phyloP scores from a whole-genome alignment of 2,329 filamentous ascomycete genomes.

The Fusarium sp. region DNA sequence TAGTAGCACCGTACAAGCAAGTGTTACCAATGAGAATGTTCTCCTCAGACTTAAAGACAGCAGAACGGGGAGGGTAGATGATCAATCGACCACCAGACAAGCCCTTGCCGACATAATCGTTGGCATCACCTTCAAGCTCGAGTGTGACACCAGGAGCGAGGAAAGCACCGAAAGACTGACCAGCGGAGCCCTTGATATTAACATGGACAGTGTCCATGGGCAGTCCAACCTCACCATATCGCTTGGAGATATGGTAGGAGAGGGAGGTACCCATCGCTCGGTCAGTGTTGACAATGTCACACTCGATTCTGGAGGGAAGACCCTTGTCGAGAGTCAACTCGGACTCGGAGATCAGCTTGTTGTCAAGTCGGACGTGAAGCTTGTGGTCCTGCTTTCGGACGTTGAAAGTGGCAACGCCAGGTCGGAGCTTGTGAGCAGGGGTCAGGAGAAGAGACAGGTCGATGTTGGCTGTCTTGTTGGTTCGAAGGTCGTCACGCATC shows the following conservation, averaged over 20 bases:
- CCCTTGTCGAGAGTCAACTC: conserved; percentile 96
- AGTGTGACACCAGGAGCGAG: conserved; percentile 92
- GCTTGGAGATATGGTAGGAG: conserved; percentile 94
- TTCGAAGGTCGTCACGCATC: conserved; percentile 89
- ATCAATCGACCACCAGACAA: conserved; percentile 93
- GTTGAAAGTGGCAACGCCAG: conserved; percentile 95
- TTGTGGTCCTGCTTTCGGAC: conserved; percentile 97
- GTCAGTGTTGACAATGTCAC: conserved; percentile 96
- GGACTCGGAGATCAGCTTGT: conserved; percentile 96
- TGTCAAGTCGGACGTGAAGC: conserved; percentile 92
- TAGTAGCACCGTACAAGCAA: conserved; percentile 93
- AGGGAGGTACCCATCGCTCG: conserved; percentile 92
- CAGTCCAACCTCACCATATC: conserved; percentile 88
- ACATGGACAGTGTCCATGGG: conserved; percentile 94
- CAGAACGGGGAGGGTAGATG: conserved; percentile 89
- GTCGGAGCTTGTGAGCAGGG: conserved; percentile 93
- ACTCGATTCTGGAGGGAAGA: conserved; percentile 91
- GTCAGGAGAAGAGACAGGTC: conserved; percentile 93
- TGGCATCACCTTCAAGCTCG: conserved; percentile 94
- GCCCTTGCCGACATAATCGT: conserved; percentile 97
- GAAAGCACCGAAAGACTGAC: conserved; percentile 96
- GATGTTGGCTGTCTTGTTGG: conserved; percentile 90
- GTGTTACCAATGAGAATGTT: conserved; percentile 95
- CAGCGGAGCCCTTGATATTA: conserved; percentile 95
- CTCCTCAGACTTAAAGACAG: conserved; percentile 95